phyloP scores from a whole-genome alignment of 2,329 filamentous ascomycete genomes.

The Coniosporium tulheliwenetii region DNA sequence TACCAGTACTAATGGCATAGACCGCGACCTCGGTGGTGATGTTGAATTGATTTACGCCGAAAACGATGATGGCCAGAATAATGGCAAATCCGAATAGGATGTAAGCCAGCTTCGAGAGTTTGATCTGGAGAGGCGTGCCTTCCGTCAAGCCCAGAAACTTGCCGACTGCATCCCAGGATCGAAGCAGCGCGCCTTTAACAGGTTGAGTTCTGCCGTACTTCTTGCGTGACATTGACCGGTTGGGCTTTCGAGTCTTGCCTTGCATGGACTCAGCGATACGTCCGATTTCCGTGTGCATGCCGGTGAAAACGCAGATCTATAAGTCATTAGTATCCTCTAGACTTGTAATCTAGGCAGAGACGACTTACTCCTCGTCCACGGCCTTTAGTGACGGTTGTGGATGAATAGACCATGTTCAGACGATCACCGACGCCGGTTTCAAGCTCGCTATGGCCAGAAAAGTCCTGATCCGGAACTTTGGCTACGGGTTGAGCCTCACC shows the following conservation, averaged over 20 bases:
- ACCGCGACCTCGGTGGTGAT: conserved; percentile 21
- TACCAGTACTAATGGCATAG: conserved; percentile 16
- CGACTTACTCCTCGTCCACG: conserved; percentile 40
- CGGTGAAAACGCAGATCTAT: conserved; percentile 47
- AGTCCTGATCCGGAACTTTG: conserved; percentile 43
- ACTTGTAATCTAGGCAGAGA: too few relatives aligned
- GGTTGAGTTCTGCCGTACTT: conserved; percentile 17
- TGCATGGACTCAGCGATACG: conserved; percentile 52
- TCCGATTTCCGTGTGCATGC: conserved; percentile 60
- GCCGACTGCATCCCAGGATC: conserved; percentile 12
- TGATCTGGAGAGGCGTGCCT: conserved; percentile 21
- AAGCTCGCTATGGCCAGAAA: conserved; percentile 14
- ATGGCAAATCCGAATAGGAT: conserved; percentile 19
- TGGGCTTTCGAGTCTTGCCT: conserved; percentile 16
- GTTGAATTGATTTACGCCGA: conserved; percentile 18
- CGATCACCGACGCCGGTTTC: conserved; percentile 51
- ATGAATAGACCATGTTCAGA: conserved; percentile 55
- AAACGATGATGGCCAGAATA: conserved; percentile 19
- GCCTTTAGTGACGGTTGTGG: conserved; percentile 56
- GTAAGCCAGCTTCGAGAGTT: conserved; percentile 16
- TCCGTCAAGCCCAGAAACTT: conserved; percentile 21
- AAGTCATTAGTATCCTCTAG: too few relatives aligned
- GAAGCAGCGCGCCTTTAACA: conserved; percentile 52
- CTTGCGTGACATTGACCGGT: conserved; percentile 2
- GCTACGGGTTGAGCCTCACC: conserved; percentile 56